phyloP scores from a whole-genome alignment of 169 alveolate species.

The Condylostoma magnum region DNA sequence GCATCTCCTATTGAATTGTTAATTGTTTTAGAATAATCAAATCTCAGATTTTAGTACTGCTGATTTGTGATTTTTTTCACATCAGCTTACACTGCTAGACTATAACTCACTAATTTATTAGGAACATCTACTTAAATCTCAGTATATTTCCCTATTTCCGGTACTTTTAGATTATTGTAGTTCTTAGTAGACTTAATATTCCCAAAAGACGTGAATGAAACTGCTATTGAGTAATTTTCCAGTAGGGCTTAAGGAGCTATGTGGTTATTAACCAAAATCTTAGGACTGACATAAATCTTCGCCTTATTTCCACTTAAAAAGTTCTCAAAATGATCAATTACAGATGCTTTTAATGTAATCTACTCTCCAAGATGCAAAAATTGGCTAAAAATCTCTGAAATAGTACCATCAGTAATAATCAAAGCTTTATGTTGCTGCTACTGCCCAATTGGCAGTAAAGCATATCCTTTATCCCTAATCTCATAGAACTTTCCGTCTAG shows the following conservation, averaged over 20 bases:
- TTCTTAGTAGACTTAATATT: slow-evolving; percentile 40
- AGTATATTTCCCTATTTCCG: slow-evolving; percentile 26
- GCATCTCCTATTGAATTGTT: not conserved
- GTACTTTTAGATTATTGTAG: slow-evolving; percentile 40
- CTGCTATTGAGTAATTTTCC: slow-evolving; percentile 34
- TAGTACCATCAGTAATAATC: slow-evolving; percentile 30
- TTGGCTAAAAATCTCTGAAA: slow-evolving; percentile 32
- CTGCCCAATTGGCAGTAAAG: slow-evolving; percentile 41
- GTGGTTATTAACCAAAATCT: slow-evolving; percentile 36
- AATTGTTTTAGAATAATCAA: not conserved
- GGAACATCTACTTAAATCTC: slow-evolving; percentile 62
- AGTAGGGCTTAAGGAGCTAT: slow-evolving; percentile 36
- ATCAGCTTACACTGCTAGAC: slow-evolving; percentile 31
- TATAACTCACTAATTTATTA: slow-evolving; percentile 33
- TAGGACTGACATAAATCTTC: slow-evolving; percentile 45
- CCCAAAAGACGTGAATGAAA: slow-evolving; percentile 35
- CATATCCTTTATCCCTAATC: not conserved
- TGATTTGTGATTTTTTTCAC: slow-evolving; percentile 24
- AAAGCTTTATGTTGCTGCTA: not conserved
- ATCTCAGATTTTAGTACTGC: not conserved
- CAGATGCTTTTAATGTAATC: slow-evolving; percentile 28
- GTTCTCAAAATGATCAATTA: slow-evolving; percentile 44
- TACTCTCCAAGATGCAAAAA: slow-evolving; percentile 35
- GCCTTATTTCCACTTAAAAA: slow-evolving; percentile 56
- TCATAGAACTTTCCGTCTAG: slow-evolving; percentile 37